Evolutionary conservation across 192 early-diverging fungal genomes (phyloP), one percentile per base, ranked within the genome.

Genomic region (Radiomyces spectabilis): DNA sequence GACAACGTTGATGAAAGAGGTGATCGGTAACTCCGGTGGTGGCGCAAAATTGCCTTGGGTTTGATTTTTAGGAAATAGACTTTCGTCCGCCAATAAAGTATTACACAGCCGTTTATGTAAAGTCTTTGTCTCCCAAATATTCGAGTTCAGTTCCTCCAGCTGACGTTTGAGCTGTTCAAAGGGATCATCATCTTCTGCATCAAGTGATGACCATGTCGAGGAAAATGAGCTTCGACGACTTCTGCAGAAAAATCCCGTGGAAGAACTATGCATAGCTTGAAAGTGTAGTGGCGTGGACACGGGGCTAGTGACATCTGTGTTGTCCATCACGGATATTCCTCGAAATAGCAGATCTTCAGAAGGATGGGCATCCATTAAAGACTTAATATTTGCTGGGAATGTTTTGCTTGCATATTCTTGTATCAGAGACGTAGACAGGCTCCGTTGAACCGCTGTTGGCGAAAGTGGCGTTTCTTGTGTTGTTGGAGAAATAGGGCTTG

Each of bases 81-180:
- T 54, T 56, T 65, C 57, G 50, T 70, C 57, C 16, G 62, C 39
- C 18, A 54, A 24, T n/a, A 70, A 40, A 4, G 68, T 63, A 33
- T 70, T 59, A 37, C 53, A 45, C 3, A 70, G 52, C n/a, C 68
- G 61, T 31, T 70, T 70, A 39, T 70, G 68, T 9, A 70, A 47
- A 6, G 68, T 70, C 32, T 70, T 70, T 19, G 68, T 64, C 38
- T 70, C 68, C 68, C 68, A 70, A 7, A 64, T 62, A 1, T 51
- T 57, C 0, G 61, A 49, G 41, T 70, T 70, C 15, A 70, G 44
- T 7, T 70, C 68, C 22, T 70, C 68, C 29, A 70, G 30, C 19
- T 70, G 68, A 16, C 61, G 42, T 39, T 59, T 70, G 24, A 70
- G 46, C 1, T 32, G 53, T 35, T 70, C 68, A 43, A 70, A 70